phyloP scores from a whole-genome alignment of 371 early-diverging fungal genomes.

The Circinella minor region DNA sequence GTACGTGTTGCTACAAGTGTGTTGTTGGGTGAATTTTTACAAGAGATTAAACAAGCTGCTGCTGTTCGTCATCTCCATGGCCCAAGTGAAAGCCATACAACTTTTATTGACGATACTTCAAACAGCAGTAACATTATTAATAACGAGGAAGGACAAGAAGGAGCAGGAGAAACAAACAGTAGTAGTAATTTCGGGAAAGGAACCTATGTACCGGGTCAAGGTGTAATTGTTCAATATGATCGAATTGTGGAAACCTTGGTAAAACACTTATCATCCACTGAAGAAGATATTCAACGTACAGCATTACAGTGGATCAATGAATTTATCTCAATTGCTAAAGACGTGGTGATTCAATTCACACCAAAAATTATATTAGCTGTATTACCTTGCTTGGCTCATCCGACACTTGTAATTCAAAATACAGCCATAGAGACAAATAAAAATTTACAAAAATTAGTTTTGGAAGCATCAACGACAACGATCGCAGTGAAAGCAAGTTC shows the following conservation, averaged over 20 bases:
- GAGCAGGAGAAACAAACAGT: background rate
- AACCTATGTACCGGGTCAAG: conserved; percentile 69
- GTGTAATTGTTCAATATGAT: conserved; percentile 76
- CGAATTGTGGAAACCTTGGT: conserved; percentile 77
- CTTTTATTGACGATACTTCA: no score
- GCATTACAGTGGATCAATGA: conserved; percentile 88
- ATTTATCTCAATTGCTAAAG: conserved; percentile 77
- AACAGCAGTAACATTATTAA: background rate
- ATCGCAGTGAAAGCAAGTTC: background rate
- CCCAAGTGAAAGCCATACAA: no score
- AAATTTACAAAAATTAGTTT: conserved; percentile 72
- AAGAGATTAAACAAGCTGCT: conserved; percentile 82
- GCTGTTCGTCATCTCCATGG: conserved; percentile 49
- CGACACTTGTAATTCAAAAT: conserved; percentile 57
- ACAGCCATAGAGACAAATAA: conserved; percentile 76
- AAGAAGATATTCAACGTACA: conserved; percentile 85
- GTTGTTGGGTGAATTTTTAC: conserved; percentile 74
- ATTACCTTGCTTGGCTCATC: conserved; percentile 81
- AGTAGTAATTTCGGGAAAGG: conserved; percentile 45
- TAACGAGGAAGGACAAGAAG: conserved; percentile 3
- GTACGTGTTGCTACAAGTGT: conserved; percentile 73
- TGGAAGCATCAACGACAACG: conserved; percentile 37
- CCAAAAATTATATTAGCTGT: conserved; percentile 77
- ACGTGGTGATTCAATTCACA: conserved; percentile 77
- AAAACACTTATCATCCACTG: conserved; percentile 74